These are phyloP conservation scores for Populus davidiana DNA, from an alignment of 345 rosid genomes.

Conservation along the genomic window DNA sequence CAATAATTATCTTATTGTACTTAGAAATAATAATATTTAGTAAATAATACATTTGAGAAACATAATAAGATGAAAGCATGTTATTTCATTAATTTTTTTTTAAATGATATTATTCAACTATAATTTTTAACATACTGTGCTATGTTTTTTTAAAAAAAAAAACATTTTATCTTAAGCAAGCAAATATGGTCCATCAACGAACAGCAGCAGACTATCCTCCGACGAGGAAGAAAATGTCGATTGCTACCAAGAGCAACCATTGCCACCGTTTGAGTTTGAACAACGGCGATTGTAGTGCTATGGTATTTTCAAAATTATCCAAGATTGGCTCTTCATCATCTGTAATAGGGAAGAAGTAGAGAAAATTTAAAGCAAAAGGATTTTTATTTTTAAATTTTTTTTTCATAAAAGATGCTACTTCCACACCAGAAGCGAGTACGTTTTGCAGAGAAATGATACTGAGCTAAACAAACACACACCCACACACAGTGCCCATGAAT, in stretches of 20 bases:
- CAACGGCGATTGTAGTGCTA: slow-evolving; percentile 15
- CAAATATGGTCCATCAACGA: slow-evolving; percentile 13
- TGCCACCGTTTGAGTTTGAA: slow-evolving; percentile 45
- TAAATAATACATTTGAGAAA: accelerated
- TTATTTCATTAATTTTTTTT: too few relatives aligned
- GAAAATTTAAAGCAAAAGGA: neutral
- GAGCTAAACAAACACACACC: too few relatives aligned
- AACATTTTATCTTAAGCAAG: too few relatives aligned
- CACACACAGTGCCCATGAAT: neutral
- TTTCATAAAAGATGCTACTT: neutral
- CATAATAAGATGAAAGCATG: too few relatives aligned
- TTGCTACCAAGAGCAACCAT: slow-evolving; percentile 56
- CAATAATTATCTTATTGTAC: accelerated
- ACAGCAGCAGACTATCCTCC: slow-evolving; percentile 68
- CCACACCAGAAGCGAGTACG: neutral
- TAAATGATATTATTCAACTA: too few relatives aligned
- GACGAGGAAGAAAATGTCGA: slow-evolving; percentile 44
- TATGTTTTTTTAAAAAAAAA: too few relatives aligned
- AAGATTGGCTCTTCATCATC: slow-evolving; percentile 34
- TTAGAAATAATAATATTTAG: too few relatives aligned
- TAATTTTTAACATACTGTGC: too few relatives aligned
- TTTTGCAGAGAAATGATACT: neutral
- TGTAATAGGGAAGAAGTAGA: slow-evolving; percentile 9
- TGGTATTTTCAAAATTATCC: slow-evolving; percentile 15
- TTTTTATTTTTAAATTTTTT: too few relatives aligned